These are phyloP conservation scores for Heterobasidion occidentale DNA, from an alignment of 1,284 basidiomycete species.

Conservation along the genomic window DNA sequence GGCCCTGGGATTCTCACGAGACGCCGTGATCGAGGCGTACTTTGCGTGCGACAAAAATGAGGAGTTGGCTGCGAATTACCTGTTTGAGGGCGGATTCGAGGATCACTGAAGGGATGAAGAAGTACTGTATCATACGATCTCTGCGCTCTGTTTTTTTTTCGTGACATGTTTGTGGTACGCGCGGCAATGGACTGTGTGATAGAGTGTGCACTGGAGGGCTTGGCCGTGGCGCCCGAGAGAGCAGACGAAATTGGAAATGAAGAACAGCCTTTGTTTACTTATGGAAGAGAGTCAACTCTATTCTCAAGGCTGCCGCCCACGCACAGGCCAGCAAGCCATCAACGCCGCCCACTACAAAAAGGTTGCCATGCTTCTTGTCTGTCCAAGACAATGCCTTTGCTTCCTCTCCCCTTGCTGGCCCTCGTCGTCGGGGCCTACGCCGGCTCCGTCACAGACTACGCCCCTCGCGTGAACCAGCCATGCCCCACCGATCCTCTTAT, in stretches of 20 bases:
- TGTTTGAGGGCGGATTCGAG: constrained; percentile 73
- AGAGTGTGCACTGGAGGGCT: too few relatives aligned
- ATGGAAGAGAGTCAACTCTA: too few relatives aligned
- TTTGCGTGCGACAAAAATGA: constrained; percentile 94
- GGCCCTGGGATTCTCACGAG: constrained; percentile 78
- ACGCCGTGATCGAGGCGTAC: constrained; percentile 79
- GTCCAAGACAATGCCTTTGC: neutral
- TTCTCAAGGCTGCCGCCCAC: neutral
- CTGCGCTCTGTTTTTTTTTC: neutral
- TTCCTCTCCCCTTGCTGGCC: constrained; percentile 1
- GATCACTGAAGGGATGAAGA: constrained; percentile 20
- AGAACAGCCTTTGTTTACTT: too few relatives aligned
- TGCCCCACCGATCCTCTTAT: constrained; percentile 46
- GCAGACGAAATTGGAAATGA: too few relatives aligned
- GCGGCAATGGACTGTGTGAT: too few relatives aligned
- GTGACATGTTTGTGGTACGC: neutral
- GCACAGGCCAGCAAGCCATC: too few relatives aligned
- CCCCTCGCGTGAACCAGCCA: constrained; percentile 36
- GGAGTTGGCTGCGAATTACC: constrained; percentile 86
- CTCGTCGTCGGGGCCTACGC: constrained; percentile 1
- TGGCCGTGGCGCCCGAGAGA: too few relatives aligned
- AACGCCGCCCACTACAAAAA: too few relatives aligned
- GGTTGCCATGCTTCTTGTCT: too few relatives aligned
- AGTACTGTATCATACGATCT: neutral
- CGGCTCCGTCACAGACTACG: constrained; percentile 36